These are phyloP conservation scores for Solanum habrochaites DNA, from an alignment of 257 asterid genomes.

Conservation along the genomic window DNA sequence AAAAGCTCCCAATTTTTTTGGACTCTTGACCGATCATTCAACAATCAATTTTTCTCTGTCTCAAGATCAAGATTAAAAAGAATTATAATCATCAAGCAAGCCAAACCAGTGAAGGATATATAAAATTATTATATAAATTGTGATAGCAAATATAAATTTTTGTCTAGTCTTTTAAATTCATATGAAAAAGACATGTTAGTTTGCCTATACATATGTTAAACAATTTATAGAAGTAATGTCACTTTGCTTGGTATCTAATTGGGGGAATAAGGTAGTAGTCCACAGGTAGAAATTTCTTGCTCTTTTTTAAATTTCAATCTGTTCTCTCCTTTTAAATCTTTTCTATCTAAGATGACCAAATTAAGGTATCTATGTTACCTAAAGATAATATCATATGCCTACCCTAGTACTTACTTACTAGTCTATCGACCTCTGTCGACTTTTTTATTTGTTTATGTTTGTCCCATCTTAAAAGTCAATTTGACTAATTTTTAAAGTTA, in stretches of 20 bases:
- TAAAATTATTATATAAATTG: not conserved
- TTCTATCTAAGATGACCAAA: not conserved
- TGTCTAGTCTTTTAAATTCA: not conserved
- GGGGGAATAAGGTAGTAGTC: not conserved
- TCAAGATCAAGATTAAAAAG: not conserved
- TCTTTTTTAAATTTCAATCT: not conserved
- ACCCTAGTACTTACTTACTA: no score
- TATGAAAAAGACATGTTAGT: not conserved
- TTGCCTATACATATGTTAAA: no score
- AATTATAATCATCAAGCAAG: not conserved
- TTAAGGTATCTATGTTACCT: not conserved
- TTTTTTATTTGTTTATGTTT: no score
- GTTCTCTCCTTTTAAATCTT: not conserved
- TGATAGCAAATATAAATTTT: not conserved
- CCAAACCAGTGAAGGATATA: not conserved
- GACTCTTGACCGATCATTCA: not conserved
- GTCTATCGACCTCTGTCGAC: no score
- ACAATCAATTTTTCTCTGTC: not conserved
- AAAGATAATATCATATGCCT: not conserved
- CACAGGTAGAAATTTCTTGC: no score
- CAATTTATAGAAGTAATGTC: no score
- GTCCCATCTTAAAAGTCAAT: no score
- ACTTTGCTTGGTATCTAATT: not conserved
- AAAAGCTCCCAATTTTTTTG: not conserved
- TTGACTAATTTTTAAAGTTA: no score